These are phyloP conservation scores for Aureobasidium namibiae DNA, from an alignment of 2,329 filamentous ascomycete genomes.

Conservation along the genomic window DNA sequence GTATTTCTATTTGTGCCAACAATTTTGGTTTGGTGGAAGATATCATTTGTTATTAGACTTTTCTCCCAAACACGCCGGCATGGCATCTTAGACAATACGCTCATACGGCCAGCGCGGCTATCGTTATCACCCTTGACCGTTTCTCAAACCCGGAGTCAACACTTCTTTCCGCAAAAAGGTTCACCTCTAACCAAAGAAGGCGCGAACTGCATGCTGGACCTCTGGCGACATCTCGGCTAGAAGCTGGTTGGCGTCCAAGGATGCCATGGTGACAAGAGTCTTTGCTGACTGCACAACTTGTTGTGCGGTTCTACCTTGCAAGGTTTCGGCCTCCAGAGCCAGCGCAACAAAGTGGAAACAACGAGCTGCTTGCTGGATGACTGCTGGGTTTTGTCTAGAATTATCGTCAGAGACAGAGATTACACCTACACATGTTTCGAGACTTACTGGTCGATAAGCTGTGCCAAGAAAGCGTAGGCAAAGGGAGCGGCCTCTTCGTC, in stretches of 20 bases:
- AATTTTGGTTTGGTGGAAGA: neutral
- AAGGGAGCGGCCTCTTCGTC: constrained; percentile 97
- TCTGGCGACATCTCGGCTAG: constrained; percentile 69
- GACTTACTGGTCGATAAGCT: constrained; percentile 90
- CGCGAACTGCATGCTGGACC: constrained; percentile 55
- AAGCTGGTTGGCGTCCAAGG: constrained; percentile 66
- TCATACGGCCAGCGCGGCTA: neutral
- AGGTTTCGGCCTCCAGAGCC: constrained; percentile 81
- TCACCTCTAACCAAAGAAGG: constrained; percentile 27
- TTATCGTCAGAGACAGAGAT: constrained; percentile 22
- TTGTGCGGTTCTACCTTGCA: constrained; percentile 74
- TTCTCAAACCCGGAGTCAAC: neutral
- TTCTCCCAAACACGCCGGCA: neutral
- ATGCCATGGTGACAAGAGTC: constrained; percentile 63
- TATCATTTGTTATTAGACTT: neutral
- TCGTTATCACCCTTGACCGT: neutral
- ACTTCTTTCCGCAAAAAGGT: neutral
- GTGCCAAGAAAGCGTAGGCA: constrained; percentile 83
- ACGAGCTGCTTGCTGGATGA: constrained; percentile 68
- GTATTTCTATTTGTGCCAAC: neutral
- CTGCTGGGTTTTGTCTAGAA: constrained; percentile 71
- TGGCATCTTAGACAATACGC: neutral
- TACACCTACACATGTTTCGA: neutral
- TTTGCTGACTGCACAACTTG: constrained; percentile 73
- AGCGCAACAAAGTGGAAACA: constrained; percentile 80